Base-by-base conservation (phyloP, 2,329 filamentous ascomycete genomes). In the Alternaria triticina region DNA sequence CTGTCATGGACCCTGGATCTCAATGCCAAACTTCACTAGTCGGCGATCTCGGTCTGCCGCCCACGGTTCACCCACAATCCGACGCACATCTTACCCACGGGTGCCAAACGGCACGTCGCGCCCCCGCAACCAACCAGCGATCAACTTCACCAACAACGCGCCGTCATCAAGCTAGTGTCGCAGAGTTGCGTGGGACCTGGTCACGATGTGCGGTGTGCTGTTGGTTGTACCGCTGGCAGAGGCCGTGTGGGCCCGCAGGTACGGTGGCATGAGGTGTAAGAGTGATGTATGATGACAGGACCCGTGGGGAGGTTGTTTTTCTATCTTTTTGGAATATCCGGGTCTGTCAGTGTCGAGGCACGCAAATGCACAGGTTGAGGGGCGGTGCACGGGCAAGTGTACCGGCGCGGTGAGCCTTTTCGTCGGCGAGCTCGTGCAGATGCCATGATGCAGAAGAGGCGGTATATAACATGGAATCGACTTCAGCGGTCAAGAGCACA, bases 31-130 rank as follows among this genome's bases (percentile, higher is more conserved):
- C 22, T 22, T 13, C 6, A 36, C 51, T 23, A 33, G 40, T 33
- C 27, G 49, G 49, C 49, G 49, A 46, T 54, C 50, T 54, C 57
- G 49, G 36, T 54, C 17, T 28, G 20, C 23, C 25, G 36, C 27
- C 20, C 43, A 52, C 49, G 49, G 36, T 45, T 54, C 36, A 27
- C 40, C 57, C 57, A 59, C 40, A 52, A 30, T 44, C 45, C 49
- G 49, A 45, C 57, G 33, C 57, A 28, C 40, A 36, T 33, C 49
- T 30, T 20, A 49, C 40, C 57, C 57, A 59, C 49, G 57, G 57
- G 54, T 54, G 20, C 27, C 50, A 47, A n/a, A 54, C 57, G 40
- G 36, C 25, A 25, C 45, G 40, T 44, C 36, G 57, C 27, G 49
- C 33, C 40, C 25, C 57, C 57, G 43, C 47, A 52, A 36, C 49